Conservation (phyloP, 148 eudicot species). For the Drosera capensis region DNA sequence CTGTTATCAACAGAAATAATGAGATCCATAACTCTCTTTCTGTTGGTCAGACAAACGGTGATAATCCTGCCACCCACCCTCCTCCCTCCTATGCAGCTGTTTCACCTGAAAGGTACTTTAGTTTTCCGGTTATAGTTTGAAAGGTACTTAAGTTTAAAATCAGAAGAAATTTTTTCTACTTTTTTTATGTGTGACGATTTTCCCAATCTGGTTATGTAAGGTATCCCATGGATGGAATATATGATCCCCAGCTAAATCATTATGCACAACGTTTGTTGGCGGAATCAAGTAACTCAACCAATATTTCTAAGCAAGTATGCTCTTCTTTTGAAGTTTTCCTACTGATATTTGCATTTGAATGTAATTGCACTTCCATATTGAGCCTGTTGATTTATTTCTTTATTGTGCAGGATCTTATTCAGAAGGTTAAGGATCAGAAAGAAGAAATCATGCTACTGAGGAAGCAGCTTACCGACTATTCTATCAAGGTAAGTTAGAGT, state of each 20-base stretch:
- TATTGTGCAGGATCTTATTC: conserved; percentile 26
- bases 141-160: too few species aligned
- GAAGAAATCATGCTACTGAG: conserved; percentile 58
- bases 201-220: too few species aligned
- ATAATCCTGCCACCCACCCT: conserved; percentile 28
- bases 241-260: conserved; percentile 23
- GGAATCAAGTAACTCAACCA: conserved; percentile 40
- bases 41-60: conserved; percentile 34
- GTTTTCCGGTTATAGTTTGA: too few species aligned
- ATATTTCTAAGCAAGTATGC: conserved; percentile 55
- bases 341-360: not conserved
- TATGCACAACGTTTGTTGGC: conserved; percentile 39
- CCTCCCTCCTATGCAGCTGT: conserved; percentile 36
- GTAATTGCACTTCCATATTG: not conserved
- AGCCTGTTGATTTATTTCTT: not conserved
- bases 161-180: too few species aligned
- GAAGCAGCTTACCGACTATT: conserved; percentile 59
- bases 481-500: conserved; percentile 41
- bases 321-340: not conserved
- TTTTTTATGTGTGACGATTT: not conserved
- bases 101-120: conserved; percentile 57
- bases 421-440: conserved; percentile 54
- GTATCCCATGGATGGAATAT: conserved; percentile 36
- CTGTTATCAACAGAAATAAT: conserved; percentile 22
- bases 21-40: conserved; percentile 27